Evolutionary conservation across 805 yeast genomes (phyloP), one percentile per base, ranked within the genome.

Genomic region (Debaryomyces maramus): DNA sequence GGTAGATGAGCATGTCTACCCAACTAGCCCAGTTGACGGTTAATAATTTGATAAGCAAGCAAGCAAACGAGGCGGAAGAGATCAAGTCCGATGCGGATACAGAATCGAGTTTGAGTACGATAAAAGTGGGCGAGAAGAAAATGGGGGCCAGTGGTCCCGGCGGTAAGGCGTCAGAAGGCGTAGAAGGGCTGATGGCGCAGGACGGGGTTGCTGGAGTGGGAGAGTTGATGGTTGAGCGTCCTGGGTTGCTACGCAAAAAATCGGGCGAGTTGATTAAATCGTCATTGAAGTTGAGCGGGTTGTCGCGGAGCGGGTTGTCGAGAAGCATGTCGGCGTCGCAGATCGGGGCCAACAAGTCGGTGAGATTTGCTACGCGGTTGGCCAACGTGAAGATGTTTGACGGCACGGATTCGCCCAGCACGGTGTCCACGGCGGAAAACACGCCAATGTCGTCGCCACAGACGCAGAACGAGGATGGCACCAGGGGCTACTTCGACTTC

Each of bases 211-310:
- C 8, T 10, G 26, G 3, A 11, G 19, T 10, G 4, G 34, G 3
- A 15, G 21, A 10, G 32, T 10, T 21, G 30, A 22, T 30, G 14
- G 23, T 16, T 14, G 17, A 32, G 3, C 41, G 44, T 24, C 50
- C 50, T 3, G 52, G 53, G 34, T 63, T 85, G 40, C 72, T 88
- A 5, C 80, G 93, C 38, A 89, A 89, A 61, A 88, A 88, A 59
- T 80, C 89, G 0, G 97, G 96, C 9, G 96, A 88, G 56, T 65
- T 85, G 31, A 87, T 88, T 38, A 86, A 86, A 56, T 80, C 90
- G 5, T 82, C 88, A 11, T 69, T 88, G 40, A 84, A 82, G 55
- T 63, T 75, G 29, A 68, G 74, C 45, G 21, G 48, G 1, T n/a
- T n/a, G n/a, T n/a, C n/a, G n/a, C n/a, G n/a, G n/a, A n/a, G n/a